A percentile compares a stretch with the other conserved stretches of the same genome.
phyloP scores from a whole-genome alignment of 768 basidiomycete species.

The Tricholoma furcatifolium region DNA sequence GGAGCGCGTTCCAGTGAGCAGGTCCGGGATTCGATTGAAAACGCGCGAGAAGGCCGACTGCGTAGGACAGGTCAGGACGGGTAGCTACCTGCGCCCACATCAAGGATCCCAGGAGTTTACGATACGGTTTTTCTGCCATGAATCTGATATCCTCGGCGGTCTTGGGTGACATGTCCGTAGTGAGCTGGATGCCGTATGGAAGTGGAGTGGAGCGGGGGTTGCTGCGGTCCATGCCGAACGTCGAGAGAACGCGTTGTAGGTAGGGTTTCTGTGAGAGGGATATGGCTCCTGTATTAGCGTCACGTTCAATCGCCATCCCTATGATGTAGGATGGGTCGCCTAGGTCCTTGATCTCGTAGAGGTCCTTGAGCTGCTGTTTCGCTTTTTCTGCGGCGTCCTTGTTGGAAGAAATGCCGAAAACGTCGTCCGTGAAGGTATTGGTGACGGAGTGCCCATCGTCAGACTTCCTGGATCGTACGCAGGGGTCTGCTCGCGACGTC shows the following conservation, averaged over 20 bases:
- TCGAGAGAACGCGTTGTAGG: too few species aligned
- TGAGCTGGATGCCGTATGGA: neutral
- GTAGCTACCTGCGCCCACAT: too few species aligned
- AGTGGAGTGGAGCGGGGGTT: neutral
- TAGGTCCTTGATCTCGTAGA: neutral
- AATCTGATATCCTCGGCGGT: neutral
- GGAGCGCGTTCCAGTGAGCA: neutral
- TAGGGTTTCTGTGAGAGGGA: neutral
- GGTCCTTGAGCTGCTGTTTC: neutral
- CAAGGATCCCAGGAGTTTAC: too few species aligned
- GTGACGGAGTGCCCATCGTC: constrained; percentile 14
- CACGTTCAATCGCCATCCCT: neutral
- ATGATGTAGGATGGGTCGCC: too few species aligned
- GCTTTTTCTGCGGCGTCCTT: constrained; percentile 10
- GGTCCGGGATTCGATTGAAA: neutral
- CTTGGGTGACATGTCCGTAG: neutral
- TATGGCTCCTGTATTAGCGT: neutral
- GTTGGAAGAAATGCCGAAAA: constrained; percentile 18
- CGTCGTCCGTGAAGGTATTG: too few species aligned
- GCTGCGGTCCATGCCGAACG: neutral
- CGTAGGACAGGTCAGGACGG: neutral
- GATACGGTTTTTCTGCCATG: neutral
- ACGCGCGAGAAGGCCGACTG: too few species aligned
- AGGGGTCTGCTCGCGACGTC: constrained; percentile 16
- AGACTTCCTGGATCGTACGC: constrained; percentile 7